Evolutionary conservation across 495 filamentous ascomycete species (phyloP), one percentile per base, ranked within the genome.

Genomic region (Hypoxylon fragiforme): DNA sequence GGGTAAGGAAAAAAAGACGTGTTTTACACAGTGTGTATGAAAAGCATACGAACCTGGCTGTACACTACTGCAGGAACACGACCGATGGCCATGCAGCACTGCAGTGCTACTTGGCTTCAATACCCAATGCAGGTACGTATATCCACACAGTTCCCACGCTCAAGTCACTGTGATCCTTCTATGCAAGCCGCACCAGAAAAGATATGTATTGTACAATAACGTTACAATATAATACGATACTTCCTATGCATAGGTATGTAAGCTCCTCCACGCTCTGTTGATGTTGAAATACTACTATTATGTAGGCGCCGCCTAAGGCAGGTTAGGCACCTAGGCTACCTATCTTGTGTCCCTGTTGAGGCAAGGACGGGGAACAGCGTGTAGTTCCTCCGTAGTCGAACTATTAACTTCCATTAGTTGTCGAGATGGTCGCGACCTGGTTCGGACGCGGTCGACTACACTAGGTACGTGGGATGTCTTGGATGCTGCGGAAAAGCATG

Each of bases 61-160:
- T 38, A 43, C 42, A 38, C 57, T 61, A 56, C 48, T 62, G 58
- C 58, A 62, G 58, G 58, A 62, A 62, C 58, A 62, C 58, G 58
- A 48, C 34, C 46, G 37, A 57, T 52, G 38, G 52, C 47, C 47
- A 46, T 43, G 57, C 41, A 61, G 57, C 51, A 34, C 52, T 42
- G 58, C 48, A 15, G 34, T 57, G 26, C 43, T 62, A 53, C 52
- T 48, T 37, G 43, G n/a, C n/a, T 35, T 62, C 47, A 43, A n/a
- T n/a, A n/a, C n/a, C 52, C 43, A 57, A 62, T 56, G 48, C 52
- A 62, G 58, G 58, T 57, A 62, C 52, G 16, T 26, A 49, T 31
- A 26, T 31, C 46, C 51, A 56, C 51, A 61, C 51, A 47, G 47
- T 61, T 32, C 14, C 19, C 34, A 48, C 18, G 7, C 42, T 38